Base-by-base conservation (phyloP, 2,329 filamentous ascomycete genomes). In the Colletotrichum cereale region DNA sequence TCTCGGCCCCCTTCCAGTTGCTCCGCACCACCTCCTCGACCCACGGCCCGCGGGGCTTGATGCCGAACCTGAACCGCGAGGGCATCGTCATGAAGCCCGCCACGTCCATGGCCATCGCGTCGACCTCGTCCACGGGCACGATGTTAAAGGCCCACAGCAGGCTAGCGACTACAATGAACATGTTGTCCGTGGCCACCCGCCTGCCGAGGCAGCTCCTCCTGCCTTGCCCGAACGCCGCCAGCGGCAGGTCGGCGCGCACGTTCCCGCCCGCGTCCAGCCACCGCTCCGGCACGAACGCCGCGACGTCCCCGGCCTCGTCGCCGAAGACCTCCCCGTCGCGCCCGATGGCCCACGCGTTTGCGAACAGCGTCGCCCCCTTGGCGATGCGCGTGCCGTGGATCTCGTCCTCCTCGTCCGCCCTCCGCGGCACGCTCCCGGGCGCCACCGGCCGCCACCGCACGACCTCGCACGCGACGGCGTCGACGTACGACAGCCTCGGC, bases 71-170 rank as follows among this genome's bases (percentile, higher is more conserved):
- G 74, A 80, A 80, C 3, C 75, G 75, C 58, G 76, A 75, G 4
- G 79, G 77, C 62, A 66, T 44, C 16, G 75, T 76, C 16, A 79
- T 74, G 31, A 80, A 77, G 4, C 77, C 77, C 67, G 79, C 74
- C 16, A 52, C 67, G 14, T 73, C 56, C 60, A 73, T 75, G 29
- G 75, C 66, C 3, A 75, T 70, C 5, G 73, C 73, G 2, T 70
- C 47, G 38, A 77, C 75, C 53, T 77, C 71, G 21, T 79, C 73
- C 18, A 76, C 77, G 3, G 77, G 73, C 67, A 78, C 75, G 21
- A 83, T 75, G 7, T 84, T 77, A 73, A 88, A 88, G 0, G 84
- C 85, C 88, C 87, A 89, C 0, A 90, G 75, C 34, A 86, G 58
- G 24, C 82, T 79, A 0, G 84, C 79, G 38, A 85, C 78, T 31